Base-by-base conservation (phyloP, 768 basidiomycete species). In the Boletus vinaceobasis region DNA sequence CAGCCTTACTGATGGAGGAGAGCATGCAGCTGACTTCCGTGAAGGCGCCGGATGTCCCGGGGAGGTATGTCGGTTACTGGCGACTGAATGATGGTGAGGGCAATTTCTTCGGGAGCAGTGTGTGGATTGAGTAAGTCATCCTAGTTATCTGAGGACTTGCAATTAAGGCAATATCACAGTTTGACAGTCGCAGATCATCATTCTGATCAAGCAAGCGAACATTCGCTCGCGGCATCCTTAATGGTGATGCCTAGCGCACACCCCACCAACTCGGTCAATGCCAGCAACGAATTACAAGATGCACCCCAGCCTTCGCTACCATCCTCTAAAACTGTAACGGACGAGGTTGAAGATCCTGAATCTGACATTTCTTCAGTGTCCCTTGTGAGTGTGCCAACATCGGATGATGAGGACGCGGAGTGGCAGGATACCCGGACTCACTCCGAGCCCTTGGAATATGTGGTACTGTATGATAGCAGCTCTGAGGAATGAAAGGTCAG, bases 31-130 rank as follows among this genome's bases (percentile, higher is more conserved):
- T 68, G 46, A 65, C 10, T 39, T 26, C 2, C 19, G 19, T 26
- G 26, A 44, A 86, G 82, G 90, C 90, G 14, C 92, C 92, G 11
- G 90, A 90, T 43, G 61, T 66, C 13, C 78, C 87, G 3, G 89
- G 89, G 11, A 78, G 80, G 50, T 91, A 90, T 70, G 80, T 86
- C 52, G 80, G 87, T 48, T 90, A 88, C 62, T 93, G 89, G 88
- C 77, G 84, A 40, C 67, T 93, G 53, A 80, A 72, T 55, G 83
- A 88, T 60, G 79, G 77, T 6, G 62, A 75, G 17, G 82, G 80
- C 2, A 76, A 75, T 39, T 65, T 82, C 43, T 93, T 93, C 61
- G 90, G 26, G 74, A 85, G 50, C 33, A 85, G 79, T 53, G 76
- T 93, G 19, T 91, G 90, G 88, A 81, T 88, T 26, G 88, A 90